Evolutionary conservation across 371 early-diverging fungal genomes (phyloP).

Genomic region (Catenaria anguillulae): DNA sequence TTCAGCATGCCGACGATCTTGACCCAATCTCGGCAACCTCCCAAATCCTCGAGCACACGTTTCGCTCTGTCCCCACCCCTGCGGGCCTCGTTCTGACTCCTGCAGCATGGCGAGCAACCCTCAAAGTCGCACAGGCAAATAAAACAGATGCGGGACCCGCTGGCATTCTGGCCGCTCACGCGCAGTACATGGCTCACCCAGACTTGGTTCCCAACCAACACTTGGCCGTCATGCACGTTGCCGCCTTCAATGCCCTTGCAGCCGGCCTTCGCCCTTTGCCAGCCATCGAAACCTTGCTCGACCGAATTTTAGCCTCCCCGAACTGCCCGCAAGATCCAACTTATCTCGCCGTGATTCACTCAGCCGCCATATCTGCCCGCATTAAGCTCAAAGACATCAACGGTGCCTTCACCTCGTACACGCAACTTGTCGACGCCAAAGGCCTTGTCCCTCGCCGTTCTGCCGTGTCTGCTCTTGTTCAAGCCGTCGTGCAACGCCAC

Average conservation of each 20-base stretch:
- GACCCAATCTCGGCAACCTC: neutral
- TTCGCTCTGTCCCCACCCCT: neutral
- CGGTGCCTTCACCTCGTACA: neutral
- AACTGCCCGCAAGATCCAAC: neutral
- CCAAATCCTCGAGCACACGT: neutral
- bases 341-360: neutral
- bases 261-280: neutral
- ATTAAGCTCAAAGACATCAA: neutral
- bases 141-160: too few species aligned
- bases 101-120: neutral
- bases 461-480: neutral
- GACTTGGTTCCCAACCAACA: neutral
- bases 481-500: slow-evolving; percentile 1
- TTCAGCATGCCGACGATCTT: too few species aligned
- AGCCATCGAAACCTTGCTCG: neutral
- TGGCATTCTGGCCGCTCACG: neutral
- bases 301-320: neutral
- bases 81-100: neutral
- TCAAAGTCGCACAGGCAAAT: neutral
- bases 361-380: neutral
- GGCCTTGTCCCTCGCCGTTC: neutral
- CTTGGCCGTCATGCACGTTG: neutral
- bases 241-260: neutral
- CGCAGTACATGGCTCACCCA: neutral
- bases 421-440: neutral